These are phyloP conservation scores for Eucommia ulmoides DNA, from an alignment of 257 asterid genomes.

Conservation along the genomic window DNA sequence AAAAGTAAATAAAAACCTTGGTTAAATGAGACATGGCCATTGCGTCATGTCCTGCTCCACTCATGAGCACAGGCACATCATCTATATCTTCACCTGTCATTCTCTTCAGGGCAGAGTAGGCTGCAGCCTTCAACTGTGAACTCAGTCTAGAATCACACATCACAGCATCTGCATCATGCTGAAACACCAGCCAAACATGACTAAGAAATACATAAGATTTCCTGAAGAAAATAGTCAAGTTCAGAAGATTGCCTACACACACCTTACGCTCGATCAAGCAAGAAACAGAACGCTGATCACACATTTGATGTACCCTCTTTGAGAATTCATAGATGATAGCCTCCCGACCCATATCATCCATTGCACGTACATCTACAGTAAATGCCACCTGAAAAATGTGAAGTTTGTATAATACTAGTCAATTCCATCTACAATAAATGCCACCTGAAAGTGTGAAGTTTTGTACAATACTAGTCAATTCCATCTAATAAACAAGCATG, in stretches of 20 bases:
- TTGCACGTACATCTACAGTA: constrained; percentile 84
- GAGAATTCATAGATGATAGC: constrained; percentile 71
- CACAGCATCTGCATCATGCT: constrained; percentile 93
- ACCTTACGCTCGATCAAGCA: constrained; percentile 85
- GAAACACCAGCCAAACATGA: too few species aligned
- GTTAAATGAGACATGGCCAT: constrained; percentile 97
- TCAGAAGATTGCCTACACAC: constrained; percentile 8
- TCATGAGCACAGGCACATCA: constrained; percentile 67
- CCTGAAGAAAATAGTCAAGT: constrained; percentile 1
- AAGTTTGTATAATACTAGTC: too few species aligned
- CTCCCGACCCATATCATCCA: constrained; percentile 86
- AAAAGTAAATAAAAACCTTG: constrained; percentile 26
- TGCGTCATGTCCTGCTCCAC: constrained; percentile 99
- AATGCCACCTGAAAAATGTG: constrained; percentile 66
- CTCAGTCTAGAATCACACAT: constrained; percentile 60
- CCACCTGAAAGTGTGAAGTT: too few species aligned
- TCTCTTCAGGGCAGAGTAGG: constrained; percentile 43
- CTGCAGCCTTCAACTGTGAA: constrained; percentile 59
- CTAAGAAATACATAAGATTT: constrained; percentile 8
- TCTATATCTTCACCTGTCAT: constrained; percentile 39
- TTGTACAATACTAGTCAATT: too few species aligned
- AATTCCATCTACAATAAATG: too few species aligned
- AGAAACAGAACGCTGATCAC: constrained; percentile 67
- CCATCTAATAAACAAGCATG: too few species aligned
- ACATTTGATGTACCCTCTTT: constrained; percentile 49